Base-by-base conservation (phyloP, 768 basidiomycete species). In the Suillus tomentosus region DNA sequence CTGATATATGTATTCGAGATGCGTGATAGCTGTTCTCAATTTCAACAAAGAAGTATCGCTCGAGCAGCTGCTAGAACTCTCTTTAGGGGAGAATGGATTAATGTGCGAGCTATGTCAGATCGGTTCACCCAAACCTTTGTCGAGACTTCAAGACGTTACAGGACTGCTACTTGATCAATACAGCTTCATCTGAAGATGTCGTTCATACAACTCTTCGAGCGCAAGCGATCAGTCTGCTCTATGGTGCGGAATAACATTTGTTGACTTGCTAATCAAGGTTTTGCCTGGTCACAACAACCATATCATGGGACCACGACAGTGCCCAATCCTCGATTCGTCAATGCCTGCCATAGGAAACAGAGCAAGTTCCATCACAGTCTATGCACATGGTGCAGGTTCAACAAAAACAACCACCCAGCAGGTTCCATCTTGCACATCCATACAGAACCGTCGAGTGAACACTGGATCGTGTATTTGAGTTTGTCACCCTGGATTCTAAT, bases 21-120 rank as follows among this genome's bases (percentile, higher is more conserved):
- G 90, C 66, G 73, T 92, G 27, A 71, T 92, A 58, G 89, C 85
- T 3, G 79, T 86, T 22, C 78, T 93, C 63, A 91, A 83, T 64
- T 87, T 90, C 15, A 93, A 93, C 67, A 82, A 90, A 82, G 90
- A 94, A 72, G 73, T 92, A 31, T 81, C 84, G 14, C 77, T 13
- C 94, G 88, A 89, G 78, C 77, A 10, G 81, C 90, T 2, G 74
- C 76, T 1, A 89, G 89, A 69, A 90, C 92, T 69, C 82, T 82
- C 66, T 70, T 92, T 22, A 89, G 83, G 64, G 91, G 92, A 54
- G 85, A 90, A 78, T 93, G 91, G 91, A 63, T 68, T 7, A 87
- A 83, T 73, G 91, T 86, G 68, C 54, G 74, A 63, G 42, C 40
- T 39, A 45, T 60, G 10, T 17, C 24, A 54, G 37, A 45, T 61